Evolutionary conservation across 169 alveolate species (phyloP).

Genomic region (Sarcocystis neurona): DNA sequence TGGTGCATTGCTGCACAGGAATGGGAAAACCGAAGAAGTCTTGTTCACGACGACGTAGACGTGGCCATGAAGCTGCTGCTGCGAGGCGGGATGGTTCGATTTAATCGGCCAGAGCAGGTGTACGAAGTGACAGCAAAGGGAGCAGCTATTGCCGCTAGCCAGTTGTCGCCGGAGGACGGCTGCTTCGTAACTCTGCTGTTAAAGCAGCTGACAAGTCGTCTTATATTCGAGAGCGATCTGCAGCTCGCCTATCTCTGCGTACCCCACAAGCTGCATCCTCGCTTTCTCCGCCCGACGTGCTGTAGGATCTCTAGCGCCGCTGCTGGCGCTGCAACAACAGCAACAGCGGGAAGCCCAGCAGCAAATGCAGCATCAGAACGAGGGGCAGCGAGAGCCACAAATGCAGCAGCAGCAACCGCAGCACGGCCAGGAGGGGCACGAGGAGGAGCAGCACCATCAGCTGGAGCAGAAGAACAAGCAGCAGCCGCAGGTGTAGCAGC

Average conservation of each 20-base stretch:
- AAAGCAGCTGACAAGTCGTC: background rate
- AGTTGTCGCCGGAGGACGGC: conserved; percentile 21
- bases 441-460: too few relatives aligned
- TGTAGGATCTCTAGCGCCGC: too few relatives aligned
- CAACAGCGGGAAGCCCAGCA: too few relatives aligned
- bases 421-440: too few relatives aligned
- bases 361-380: too few relatives aligned
- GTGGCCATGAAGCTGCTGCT: background rate
- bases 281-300: background rate
- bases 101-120: background rate
- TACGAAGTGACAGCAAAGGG: conserved; percentile 37
- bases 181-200: background rate
- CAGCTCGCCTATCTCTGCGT: conserved; percentile 12
- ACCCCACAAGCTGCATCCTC: background rate
- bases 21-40: too few relatives aligned
- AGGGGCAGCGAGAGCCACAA: too few relatives aligned
- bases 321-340: too few relatives aligned
- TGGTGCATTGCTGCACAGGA: too few relatives aligned
- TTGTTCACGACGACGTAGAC: background rate
- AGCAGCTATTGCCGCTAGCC: conserved; percentile 13
- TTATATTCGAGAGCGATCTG: background rate
- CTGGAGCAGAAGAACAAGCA: too few relatives aligned
- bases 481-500: too few relatives aligned
- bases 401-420: too few relatives aligned
- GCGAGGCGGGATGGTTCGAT: background rate